Percentiles rank a stretch among this genome's conserved stretches.
Evolutionary conservation across 495 filamentous ascomycete species (phyloP).

Genomic region (Wilcoxina mikolae): DNA sequence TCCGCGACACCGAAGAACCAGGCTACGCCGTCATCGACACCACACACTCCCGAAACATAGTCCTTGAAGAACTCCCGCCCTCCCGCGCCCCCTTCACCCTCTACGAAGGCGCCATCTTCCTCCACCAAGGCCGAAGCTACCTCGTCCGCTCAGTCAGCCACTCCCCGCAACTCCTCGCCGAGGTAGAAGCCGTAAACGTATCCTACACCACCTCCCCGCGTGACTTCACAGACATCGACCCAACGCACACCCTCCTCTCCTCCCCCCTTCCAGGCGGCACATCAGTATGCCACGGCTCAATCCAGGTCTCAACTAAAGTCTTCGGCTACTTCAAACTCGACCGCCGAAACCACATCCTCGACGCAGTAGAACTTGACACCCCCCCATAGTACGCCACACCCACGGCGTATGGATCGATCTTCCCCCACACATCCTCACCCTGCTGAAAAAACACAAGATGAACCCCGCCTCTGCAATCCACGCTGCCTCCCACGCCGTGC

Average conservation of each 20-base stretch:
- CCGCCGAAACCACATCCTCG: conserved; percentile 64
- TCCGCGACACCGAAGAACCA: conserved; percentile 66
- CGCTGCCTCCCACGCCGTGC: conserved; percentile 79
- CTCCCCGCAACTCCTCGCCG: conserved; percentile 38
- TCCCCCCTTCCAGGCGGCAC: conserved; percentile 1
- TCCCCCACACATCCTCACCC: conserved; percentile 59
- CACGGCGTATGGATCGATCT: conserved; percentile 98
- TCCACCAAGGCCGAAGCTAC: conserved; percentile 86
- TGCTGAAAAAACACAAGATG: conserved; percentile 53
- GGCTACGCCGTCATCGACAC: conserved; percentile 78
- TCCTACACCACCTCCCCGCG: conserved; percentile 92
- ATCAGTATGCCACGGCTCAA: conserved; percentile 45
- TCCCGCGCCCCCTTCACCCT: conserved; percentile 89
- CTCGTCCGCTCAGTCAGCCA: conserved; percentile 79
- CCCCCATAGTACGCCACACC: conserved; percentile 64
- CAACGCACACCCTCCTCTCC: conserved; percentile 44
- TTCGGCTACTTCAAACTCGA: conserved; percentile 97
- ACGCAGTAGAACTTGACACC: conserved; percentile 85
- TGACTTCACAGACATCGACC: conserved; percentile 91
- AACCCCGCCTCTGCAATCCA: conserved; percentile 86
- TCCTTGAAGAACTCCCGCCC: conserved; percentile 92
- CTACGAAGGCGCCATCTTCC: conserved; percentile 94
- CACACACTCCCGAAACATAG: conserved; percentile 61
- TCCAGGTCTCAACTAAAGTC: conserved; percentile 69
- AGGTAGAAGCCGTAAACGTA: conserved; percentile 65